Evolutionary conservation across 495 filamentous ascomycete species (phyloP), one percentile per base, ranked within the genome.

Genomic region (Cercophora samala): DNA sequence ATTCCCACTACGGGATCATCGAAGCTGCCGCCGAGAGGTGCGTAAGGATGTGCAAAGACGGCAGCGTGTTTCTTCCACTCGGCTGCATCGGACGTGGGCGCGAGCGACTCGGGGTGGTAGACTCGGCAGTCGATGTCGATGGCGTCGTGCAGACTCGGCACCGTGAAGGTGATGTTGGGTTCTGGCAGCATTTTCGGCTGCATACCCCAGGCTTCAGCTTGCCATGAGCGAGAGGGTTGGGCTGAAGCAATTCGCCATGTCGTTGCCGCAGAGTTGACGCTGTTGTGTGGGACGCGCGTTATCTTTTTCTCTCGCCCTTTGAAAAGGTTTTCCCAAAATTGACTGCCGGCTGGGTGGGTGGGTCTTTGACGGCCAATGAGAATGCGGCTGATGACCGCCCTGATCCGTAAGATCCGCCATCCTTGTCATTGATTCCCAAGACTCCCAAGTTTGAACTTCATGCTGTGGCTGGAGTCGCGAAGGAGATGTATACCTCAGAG

Each of bases 21-120:
- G 75, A 88, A 94, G 79, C 81, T 89, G 5, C 95, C 95, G 13
- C 95, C 95, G 5, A 98, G 80, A 0, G 90, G 86, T 21, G 93
- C 92, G 68, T 97, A 99, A 0, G 95, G 93, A 76, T 98, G 95
- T 0, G 93, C 94, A 24, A 99, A 75, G 22, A 97, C 84, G 3
- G 92, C 93, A 13, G 87, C 90, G 66, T 84, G 84, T 60, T 80
- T 80, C 11, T 65, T 70, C 82, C 83, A 84, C 22, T 70, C 53
- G 0, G 76, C 74, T 1, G 76, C 66, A 1, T 72, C 59, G 4
- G 68, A 66, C 17, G 70, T 72, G 11, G 69, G 74, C 46, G 67
- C 76, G 66, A 78, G 76, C 19, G 72, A 80, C 5, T 59, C 55
- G 9, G 92, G 90, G 58, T 93, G 87, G 76, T 93, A 95, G 46